These are phyloP conservation scores for Geotrichum macrosporum DNA, from an alignment of 1,139 yeast genomes.

Conservation along the genomic window DNA sequence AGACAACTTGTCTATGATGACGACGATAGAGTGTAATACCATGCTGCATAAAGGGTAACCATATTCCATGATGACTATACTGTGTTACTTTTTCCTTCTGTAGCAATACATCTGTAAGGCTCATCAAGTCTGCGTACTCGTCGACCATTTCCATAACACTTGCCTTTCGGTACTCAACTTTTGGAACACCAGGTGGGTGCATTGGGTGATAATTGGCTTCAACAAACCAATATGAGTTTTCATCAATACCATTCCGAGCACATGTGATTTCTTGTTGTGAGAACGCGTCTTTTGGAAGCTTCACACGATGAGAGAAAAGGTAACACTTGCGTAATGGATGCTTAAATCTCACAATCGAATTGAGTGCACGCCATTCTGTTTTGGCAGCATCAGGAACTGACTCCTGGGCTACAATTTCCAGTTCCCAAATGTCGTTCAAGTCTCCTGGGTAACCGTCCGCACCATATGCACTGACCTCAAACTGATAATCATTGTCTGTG, in stretches of 20 bases:
- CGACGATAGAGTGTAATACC: constrained; percentile 53
- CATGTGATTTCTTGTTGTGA: constrained; percentile 75
- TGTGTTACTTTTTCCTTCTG: constrained; percentile 25
- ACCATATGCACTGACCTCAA: constrained; percentile 66
- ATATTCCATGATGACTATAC: constrained; percentile 22
- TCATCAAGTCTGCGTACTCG: constrained; percentile 28
- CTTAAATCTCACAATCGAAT: constrained; percentile 53
- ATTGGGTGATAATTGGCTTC: constrained; percentile 59
- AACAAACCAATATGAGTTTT: constrained; percentile 60
- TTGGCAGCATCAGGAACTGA: constrained; percentile 37
- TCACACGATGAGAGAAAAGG: constrained; percentile 56
- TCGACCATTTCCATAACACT: constrained; percentile 36
- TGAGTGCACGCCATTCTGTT: constrained; percentile 48
- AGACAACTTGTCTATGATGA: constrained; percentile 46
- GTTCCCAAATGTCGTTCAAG: constrained; percentile 32
- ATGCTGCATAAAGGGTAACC: constrained; percentile 47
- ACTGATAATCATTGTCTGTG: constrained; percentile 74
- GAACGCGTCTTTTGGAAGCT: constrained; percentile 66
- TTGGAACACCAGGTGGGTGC: constrained; percentile 32
- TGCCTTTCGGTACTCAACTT: constrained; percentile 31
- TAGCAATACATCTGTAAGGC: constrained; percentile 12
- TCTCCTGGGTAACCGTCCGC: constrained; percentile 39
- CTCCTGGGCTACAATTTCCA: constrained; percentile 26
- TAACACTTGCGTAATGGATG: constrained; percentile 61
- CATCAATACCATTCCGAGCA: constrained; percentile 52